Base-by-base conservation (phyloP, 2,329 filamentous ascomycete genomes). In the Monosporascus sp. region DNA sequence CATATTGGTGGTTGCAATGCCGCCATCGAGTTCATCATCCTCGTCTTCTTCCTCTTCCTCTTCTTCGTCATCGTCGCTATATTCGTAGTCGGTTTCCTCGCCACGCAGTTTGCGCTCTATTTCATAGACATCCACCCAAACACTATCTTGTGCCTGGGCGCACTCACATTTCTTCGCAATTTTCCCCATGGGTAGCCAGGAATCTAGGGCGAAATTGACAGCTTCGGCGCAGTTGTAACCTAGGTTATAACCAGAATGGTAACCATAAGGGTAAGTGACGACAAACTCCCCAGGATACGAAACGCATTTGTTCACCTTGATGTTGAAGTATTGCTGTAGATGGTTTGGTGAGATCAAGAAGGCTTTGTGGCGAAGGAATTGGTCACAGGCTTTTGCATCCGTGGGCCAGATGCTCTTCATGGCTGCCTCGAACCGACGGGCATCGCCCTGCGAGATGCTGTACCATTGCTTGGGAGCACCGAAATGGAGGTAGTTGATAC, bases 401-500 rank as follows among this genome's bases (percentile, higher is more conserved):
- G 86, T 87, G 0, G 92, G 90, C 92, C 93, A 99, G 53, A 96
- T 89, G 66, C 80, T 91, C 72, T 88, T 93, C 94, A 99, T 99
- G 42, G 90, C 93, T 38, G 85, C 84, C 71, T 99, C 94, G 62
- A 99, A 99, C 17, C 88, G 86, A 49, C 91, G 84, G 15, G 93
- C 91, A 68, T 99, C 94, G 59, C 89, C 89, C 69, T 97, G 95
- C 1, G 93, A 96, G 60, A 99, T 97, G 71, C 92, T 97, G 74
- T 99, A 99, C 94, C 94, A 99, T 70, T 99, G 94, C 72, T 99
- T 99, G 0, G 94, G 94, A 1, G 94, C 94, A 51, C 94, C 94
- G 69, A 99, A 99, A 67, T 99, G 94, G 54, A 99, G 91, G 70
- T 97, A 99, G 74, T 99, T 99, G 79, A 99, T 99, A 69, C 92